Evolutionary conservation across 2,329 filamentous ascomycete genomes (phyloP).

Genomic region (Exophiala bonariae): DNA sequence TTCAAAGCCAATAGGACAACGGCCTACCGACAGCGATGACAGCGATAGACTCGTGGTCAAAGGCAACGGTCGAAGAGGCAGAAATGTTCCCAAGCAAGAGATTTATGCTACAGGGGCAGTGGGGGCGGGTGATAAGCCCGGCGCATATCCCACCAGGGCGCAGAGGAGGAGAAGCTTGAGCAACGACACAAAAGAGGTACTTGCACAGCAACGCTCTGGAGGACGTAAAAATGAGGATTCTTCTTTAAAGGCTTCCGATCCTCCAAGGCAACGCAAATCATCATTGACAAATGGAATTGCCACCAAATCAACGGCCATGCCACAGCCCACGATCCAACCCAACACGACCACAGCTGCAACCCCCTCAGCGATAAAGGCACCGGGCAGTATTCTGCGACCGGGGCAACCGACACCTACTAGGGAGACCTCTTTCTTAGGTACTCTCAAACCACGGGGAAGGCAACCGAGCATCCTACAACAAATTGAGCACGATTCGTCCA

Average conservation of each 20-base stretch:
- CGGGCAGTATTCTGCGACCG: conserved; percentile 3
- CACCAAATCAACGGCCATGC: conserved; percentile 1
- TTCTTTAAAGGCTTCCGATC: too few species aligned
- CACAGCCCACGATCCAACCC: neutral
- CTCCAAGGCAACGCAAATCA: neutral
- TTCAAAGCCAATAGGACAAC: conserved; percentile 22
- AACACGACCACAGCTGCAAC: conserved; percentile 1
- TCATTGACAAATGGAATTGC: conserved; percentile 5
- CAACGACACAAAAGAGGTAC: conserved; percentile 17
- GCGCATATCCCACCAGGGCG: conserved; percentile 22
- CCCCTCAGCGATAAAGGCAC: conserved; percentile 8
- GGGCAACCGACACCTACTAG: conserved; percentile 18
- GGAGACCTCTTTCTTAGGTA: conserved; percentile 26
- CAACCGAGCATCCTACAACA: conserved; percentile 28
- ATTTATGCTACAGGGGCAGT: conserved; percentile 29
- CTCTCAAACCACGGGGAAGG: conserved; percentile 25
- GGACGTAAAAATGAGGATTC: too few species aligned
- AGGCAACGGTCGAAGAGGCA: conserved; percentile 19
- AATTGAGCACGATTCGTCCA: conserved; percentile 23
- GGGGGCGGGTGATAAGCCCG: conserved; percentile 24
- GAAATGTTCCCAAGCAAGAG: conserved; percentile 19
- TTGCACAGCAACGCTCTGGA: conserved; percentile 5
- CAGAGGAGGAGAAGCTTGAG: conserved; percentile 25
- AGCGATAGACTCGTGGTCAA: conserved; percentile 29
- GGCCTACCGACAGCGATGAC: conserved; percentile 27